Evolutionary conservation across 2,329 filamentous ascomycete genomes (phyloP).

Genomic region (Uncinocarpus reesii): DNA sequence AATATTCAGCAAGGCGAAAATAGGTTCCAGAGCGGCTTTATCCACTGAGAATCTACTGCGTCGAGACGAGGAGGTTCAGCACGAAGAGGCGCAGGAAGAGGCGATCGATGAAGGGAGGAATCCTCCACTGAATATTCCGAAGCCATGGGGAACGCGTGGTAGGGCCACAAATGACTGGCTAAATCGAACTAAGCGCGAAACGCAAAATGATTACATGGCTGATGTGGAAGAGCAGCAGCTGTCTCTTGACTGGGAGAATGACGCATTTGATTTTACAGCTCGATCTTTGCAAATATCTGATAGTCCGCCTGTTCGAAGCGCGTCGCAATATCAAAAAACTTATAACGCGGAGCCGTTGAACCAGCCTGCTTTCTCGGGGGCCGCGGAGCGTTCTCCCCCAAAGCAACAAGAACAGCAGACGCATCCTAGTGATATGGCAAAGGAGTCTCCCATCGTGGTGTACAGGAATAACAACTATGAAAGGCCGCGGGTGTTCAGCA

Average conservation of each 20-base stretch:
- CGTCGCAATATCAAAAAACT: constrained; percentile 20
- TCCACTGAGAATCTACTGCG: constrained; percentile 32
- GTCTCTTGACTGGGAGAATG: constrained; percentile 19
- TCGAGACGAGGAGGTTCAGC: constrained; percentile 21
- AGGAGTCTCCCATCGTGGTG: neutral
- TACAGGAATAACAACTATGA: neutral
- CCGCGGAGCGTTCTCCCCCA: neutral
- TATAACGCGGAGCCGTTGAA: neutral
- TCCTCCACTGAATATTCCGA: constrained; percentile 30
- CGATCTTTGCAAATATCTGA: constrained; percentile 25
- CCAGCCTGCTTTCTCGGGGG: neutral
- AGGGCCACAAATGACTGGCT: constrained; percentile 29
- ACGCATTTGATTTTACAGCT: constrained; percentile 22
- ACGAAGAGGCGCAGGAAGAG: constrained; percentile 16
- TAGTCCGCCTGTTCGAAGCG: constrained; percentile 23
- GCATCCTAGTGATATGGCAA: neutral
- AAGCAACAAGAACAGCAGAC: neutral
- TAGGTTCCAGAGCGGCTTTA: constrained; percentile 23
- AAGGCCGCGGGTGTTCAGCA: constrained; percentile 3
- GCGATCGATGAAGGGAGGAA: constrained; percentile 23
- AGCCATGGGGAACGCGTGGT: constrained; percentile 30
- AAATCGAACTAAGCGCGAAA: constrained; percentile 23
- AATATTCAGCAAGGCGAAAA: constrained; percentile 32
- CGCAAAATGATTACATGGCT: constrained; percentile 17
- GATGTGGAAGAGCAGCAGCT: constrained; percentile 1